Evolutionary conservation across 805 yeast genomes (phyloP).

Genomic region (Zygosaccharomyces bailii): DNA sequence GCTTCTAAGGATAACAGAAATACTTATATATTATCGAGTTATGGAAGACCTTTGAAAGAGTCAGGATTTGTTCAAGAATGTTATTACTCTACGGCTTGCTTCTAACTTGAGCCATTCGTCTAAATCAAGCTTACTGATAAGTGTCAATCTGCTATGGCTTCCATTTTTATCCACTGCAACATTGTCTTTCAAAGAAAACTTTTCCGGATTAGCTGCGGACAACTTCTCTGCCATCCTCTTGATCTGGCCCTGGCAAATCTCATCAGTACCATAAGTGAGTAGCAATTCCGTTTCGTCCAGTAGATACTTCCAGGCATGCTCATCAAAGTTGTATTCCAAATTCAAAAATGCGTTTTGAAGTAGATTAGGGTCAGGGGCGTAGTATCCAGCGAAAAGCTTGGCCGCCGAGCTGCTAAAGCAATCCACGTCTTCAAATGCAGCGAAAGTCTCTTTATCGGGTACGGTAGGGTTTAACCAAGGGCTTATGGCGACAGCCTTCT

Average conservation of each 20-base stretch:
- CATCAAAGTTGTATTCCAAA: conserved; percentile 21
- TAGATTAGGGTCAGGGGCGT: conserved; percentile 4
- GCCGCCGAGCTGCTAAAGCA: conserved; percentile 11
- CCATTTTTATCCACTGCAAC: conserved; percentile 16
- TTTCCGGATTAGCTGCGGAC: neutral
- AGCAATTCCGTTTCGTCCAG: conserved; percentile 13
- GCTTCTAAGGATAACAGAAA: no score
- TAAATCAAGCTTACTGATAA: conserved; percentile 6
- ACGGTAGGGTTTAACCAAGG: conserved; percentile 30
- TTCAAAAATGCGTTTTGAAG: conserved; percentile 16
- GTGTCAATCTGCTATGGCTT: conserved; percentile 19
- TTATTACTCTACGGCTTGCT: conserved; percentile 8
- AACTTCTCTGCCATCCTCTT: conserved; percentile 13
- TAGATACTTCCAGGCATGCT: conserved; percentile 17
- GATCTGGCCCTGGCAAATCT: conserved; percentile 24
- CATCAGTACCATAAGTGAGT: conserved; percentile 26
- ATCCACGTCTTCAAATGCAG: conserved; percentile 2
- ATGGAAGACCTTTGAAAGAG: neutral
- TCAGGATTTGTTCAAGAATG: conserved; percentile 9
- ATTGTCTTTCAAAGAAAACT: conserved; percentile 10
- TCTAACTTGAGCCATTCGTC: conserved; percentile 10
- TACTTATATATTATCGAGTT: neutral
- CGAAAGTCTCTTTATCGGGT: conserved; percentile 8
- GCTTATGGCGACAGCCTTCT: conserved; percentile 23
- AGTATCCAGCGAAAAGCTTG: conserved; percentile 14